Conservation (phyloP, 208 protist species). For the Lotmaria passim region DNA sequence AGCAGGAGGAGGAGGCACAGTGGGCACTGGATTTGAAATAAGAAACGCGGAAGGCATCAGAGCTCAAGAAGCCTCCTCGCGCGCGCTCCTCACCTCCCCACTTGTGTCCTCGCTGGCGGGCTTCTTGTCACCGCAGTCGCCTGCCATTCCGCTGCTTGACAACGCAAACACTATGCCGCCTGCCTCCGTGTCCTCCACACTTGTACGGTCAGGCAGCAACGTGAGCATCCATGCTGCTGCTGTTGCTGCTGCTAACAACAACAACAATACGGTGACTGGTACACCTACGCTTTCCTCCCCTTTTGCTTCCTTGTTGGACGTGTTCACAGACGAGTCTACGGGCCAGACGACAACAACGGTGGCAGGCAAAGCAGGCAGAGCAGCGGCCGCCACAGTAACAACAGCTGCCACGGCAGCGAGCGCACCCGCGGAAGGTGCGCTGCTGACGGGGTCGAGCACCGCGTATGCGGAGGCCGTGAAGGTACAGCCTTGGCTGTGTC, state of each 20-base stretch:
- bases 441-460: background rate
- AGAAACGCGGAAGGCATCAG: background rate
- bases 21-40: too few species aligned
- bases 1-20: background rate
- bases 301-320: background rate
- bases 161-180: background rate
- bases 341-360: background rate
- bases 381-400: background rate
- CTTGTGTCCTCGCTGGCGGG: conserved; percentile 16
- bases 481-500: background rate
- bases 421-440: too few species aligned
- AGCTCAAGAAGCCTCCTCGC: background rate
- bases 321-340: background rate
- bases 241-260: background rate
- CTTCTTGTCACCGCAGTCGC: conserved; percentile 20
- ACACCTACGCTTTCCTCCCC: background rate
- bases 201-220: background rate
- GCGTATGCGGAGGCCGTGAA: background rate
- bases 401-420: background rate
- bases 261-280: background rate
- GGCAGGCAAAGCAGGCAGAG: background rate
- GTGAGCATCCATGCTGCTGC: background rate
- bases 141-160: conserved; percentile 1
- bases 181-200: background rate
- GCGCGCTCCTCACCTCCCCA: conserved; percentile 8